Evolutionary conservation across 768 basidiomycete genomes (phyloP), one percentile per base, ranked within the genome.

Genomic region (Tephrocybe sp.): DNA sequence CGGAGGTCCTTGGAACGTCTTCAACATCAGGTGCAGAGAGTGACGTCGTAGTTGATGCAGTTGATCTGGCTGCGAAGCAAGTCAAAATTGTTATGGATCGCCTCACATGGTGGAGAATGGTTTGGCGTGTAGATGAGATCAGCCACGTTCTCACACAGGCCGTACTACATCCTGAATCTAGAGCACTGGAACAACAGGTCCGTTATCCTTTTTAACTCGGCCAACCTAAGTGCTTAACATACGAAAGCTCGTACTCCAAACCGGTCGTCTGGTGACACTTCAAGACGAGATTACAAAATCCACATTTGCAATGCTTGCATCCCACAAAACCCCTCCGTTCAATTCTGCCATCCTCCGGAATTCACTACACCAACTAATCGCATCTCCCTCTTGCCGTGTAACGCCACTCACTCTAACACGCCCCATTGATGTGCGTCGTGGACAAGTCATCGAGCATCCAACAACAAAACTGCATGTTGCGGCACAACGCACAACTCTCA

Each of bases 271-370:
- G 9, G 64, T 75, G 9, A 64, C 59, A 8, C 59, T 76, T 11
- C 86, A 85, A 63, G 55, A 67, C 12, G 58, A 69, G 2, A 60
- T 82, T 18, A 69, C 75, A 2, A 54, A 60, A 36, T 69, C 73
- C 12, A 74, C 76, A 11, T 71, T 73, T 26, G 37, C 51, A 3
- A 67, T 83, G 15, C 59, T 79, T 16, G 58, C 65, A 12, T 64
- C 63, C n/a, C 70, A 75, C 41, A 65, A 65, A 4, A 55, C 66
- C 1, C 59, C 75, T 8, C 64, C 71, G 5, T 69, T 73, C 59
- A 68, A 74, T 46, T 85, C 86, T 0, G 71, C 78, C 7, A 64
- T 90, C 32, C 75, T 89, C 5, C 66, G 68, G 34, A 89, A 90
- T 59, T 61, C 65, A 6, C 69, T 89, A 26, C 70, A 74, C 7